These are phyloP conservation scores for Trichosanthes truncata DNA, from an alignment of 306 rosid species.

Conservation along the genomic window DNA sequence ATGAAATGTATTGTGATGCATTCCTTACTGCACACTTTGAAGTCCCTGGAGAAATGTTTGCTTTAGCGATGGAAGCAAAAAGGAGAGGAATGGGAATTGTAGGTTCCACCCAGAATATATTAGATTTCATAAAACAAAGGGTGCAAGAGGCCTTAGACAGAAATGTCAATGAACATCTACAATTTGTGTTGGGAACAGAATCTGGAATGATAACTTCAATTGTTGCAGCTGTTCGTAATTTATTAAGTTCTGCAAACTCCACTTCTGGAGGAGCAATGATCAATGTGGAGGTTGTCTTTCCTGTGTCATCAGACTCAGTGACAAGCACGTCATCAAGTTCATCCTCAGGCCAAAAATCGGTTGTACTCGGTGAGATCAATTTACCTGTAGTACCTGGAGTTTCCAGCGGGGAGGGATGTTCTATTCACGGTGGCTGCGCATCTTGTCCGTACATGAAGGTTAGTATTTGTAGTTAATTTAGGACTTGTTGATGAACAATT, in stretches of 20 bases:
- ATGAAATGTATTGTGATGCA: constrained; percentile 88
- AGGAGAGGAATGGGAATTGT: constrained; percentile 97
- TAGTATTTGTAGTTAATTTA: constrained; percentile 9
- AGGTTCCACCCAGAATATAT: constrained; percentile 85
- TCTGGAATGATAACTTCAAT: constrained; percentile 96
- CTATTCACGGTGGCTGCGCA: constrained; percentile 91
- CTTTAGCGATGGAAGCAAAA: constrained; percentile 96
- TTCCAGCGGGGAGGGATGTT: constrained; percentile 90
- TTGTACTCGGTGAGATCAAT: constrained; percentile 32
- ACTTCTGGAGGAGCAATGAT: constrained; percentile 39
- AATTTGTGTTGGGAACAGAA: constrained; percentile 89
- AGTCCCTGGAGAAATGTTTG: constrained; percentile 99
- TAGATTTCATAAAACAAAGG: constrained; percentile 79
- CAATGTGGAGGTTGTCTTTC: constrained; percentile 83
- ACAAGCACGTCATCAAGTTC: constrained; percentile 47
- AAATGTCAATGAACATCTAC: constrained; percentile 73
- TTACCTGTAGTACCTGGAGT: constrained; percentile 81
- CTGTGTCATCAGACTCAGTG: constrained; percentile 88
- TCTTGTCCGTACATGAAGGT: constrained; percentile 99
- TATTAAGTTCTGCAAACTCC: constrained; percentile 44
- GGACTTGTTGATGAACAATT: too few relatives aligned
- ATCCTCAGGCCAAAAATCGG: constrained; percentile 27
- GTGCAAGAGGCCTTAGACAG: constrained; percentile 81
- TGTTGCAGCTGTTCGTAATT: constrained; percentile 61
- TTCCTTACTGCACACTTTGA: constrained; percentile 96